Evolutionary conservation across 768 basidiomycete species (phyloP), one percentile per base, ranked within the genome.

Genomic region (Podaxis mareebaensis): DNA sequence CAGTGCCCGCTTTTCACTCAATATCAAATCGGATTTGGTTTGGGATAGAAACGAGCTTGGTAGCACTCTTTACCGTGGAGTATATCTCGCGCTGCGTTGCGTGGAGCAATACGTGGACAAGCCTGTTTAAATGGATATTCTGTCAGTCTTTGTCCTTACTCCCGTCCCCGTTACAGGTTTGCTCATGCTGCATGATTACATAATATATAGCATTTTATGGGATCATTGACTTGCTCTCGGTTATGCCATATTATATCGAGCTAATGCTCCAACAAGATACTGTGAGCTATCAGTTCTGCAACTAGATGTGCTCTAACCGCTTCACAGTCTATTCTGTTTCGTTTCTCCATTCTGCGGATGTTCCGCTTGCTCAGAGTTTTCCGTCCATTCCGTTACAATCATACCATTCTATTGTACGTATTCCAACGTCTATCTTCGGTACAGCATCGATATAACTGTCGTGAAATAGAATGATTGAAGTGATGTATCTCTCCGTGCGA

Each of bases 351-450:
- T 61, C 77, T 97, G 39, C 83, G 95, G 42, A 94, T 93, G 76
- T 95, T 96, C 74, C 88, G 95, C 36, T 83, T 96, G 2, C 74
- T 96, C 26, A 86, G 95, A 22, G 93, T 96, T 6, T 97, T 96
- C 76, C 79, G 92, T 53, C 93, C 95, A 0, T 96, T 96, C 82
- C 85, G 88, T 61, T 88, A 93, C 69, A 92, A 88, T 65, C 87
- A 88, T 67, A 91, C 89, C 15, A 87, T 93, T 61, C 81, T 94
- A n/a, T 75, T 93, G 87, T 93, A 73, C 61, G 91, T 81, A 53
- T 7, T 36, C 24, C 3, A 48, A 20, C 5, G 13, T 28, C 40
- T 20, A 54, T 22, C 17, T 26, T 5, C 62, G 13, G 26, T 57
- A 13, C 36, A 12, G 10, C 13, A 46, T 40, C 60, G 46, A 63